Percentiles rank a stretch among this genome's conserved stretches.
These are phyloP conservation scores for Coemansia sp. DNA, from an alignment of 192 early-diverging fungal species.

Conservation along the genomic window DNA sequence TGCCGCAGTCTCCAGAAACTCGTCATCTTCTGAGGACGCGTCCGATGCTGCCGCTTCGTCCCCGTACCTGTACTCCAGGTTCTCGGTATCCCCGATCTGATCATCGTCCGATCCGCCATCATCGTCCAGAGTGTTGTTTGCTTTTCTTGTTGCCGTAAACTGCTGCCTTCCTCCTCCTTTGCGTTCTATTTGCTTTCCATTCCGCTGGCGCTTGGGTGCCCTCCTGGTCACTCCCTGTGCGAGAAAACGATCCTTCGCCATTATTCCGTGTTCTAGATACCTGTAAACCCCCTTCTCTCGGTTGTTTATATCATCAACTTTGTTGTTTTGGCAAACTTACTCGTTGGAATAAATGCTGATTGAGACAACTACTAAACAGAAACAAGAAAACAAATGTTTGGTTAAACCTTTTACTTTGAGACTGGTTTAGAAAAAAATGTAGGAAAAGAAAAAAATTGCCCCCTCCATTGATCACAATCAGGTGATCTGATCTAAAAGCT, in stretches of 20 bases:
- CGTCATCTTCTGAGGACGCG: conserved; percentile 60
- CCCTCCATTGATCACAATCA: background rate
- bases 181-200: conserved; percentile 11
- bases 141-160: background rate
- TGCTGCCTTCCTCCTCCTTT: background rate
- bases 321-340: background rate
- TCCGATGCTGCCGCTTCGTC: conserved; percentile 20
- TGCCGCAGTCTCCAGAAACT: conserved; percentile 81
- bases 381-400: background rate
- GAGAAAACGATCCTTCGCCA: conserved; percentile 49
- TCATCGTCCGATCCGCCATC: conserved; percentile 15
- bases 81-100: conserved; percentile 29
- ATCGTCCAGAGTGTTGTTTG: background rate
- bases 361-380: too few species aligned
- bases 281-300: too few species aligned
- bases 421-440: background rate
- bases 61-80: conserved; percentile 38
- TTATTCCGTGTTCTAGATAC: too few species aligned
- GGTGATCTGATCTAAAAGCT: background rate
- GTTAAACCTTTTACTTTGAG: background rate
- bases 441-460: background rate
- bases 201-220: conserved; percentile 39
- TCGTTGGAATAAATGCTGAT: background rate
- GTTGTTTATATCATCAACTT: conserved; percentile 5
- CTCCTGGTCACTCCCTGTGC: conserved; percentile 38